Conservation (phyloP, 257 asterid genomes). For the Solanum dulcamara region DNA sequence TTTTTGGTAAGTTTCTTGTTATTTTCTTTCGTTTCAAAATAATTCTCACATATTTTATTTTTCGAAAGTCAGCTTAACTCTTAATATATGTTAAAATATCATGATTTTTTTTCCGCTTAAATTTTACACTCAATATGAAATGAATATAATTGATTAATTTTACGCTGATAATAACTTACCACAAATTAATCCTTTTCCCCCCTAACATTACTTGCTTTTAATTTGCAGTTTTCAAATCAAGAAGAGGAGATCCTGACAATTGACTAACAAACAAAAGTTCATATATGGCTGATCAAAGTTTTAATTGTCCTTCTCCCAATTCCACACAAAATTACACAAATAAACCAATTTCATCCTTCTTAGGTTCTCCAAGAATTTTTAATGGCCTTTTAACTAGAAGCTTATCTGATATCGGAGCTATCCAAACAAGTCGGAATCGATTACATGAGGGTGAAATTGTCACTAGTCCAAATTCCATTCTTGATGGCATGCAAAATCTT, state of each 20-base stretch:
- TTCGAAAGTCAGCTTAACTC: too few species aligned
- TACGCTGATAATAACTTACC: too few species aligned
- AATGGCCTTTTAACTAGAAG: slow-evolving; percentile 40
- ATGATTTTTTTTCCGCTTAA: too few species aligned
- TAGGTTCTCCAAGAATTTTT: slow-evolving; percentile 60
- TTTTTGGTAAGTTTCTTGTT: neutral
- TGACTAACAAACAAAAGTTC: slow-evolving; percentile 35
- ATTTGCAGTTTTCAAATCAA: slow-evolving; percentile 37
- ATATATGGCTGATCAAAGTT: slow-evolving; percentile 38
- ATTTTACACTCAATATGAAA: too few species aligned
- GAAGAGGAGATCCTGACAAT: slow-evolving; percentile 19
- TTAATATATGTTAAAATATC: neutral
- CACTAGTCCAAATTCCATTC: slow-evolving; percentile 71
- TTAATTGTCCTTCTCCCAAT: slow-evolving; percentile 17
- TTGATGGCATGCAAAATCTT: slow-evolving; percentile 35
- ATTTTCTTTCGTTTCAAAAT: accelerated
- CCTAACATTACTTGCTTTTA: neutral
- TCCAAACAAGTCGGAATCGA: neutral
- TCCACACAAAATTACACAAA: slow-evolving; percentile 20
- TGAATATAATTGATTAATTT: neutral
- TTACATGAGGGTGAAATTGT: slow-evolving; percentile 18
- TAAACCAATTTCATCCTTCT: slow-evolving; percentile 39
- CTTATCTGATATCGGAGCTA: slow-evolving; percentile 20
- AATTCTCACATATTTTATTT: neutral
- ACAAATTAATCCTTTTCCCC: neutral